Evolutionary conservation across 345 rosid species (phyloP).

Genomic region (Adansonia digitata): DNA sequence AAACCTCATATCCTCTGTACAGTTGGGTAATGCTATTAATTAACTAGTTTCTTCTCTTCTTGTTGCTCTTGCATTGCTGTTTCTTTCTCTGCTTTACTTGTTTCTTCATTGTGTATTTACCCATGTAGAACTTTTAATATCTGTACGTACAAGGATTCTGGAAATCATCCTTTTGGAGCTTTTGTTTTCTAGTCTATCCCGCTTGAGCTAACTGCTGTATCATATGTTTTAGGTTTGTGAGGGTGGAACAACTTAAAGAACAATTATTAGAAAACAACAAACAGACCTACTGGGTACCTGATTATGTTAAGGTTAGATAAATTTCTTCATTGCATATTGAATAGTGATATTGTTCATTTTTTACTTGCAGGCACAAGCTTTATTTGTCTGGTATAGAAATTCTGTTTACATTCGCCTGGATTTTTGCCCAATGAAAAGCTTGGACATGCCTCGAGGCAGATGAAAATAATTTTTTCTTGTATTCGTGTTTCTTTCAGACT

Average conservation of each 20-base stretch:
- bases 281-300: constrained; percentile 96
- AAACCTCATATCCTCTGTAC: not conserved
- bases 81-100: not conserved
- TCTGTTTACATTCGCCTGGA: not conserved
- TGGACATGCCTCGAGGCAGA: not conserved
- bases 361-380: not conserved
- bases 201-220: not conserved
- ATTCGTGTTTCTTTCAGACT: not conserved
- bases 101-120: not conserved
- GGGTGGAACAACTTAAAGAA: constrained; percentile 79
- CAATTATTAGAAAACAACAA: constrained; percentile 77
- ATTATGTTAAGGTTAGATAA: constrained; percentile 75
- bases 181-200: not conserved
- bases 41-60: not conserved
- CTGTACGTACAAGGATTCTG: not conserved
- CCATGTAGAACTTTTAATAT: not conserved
- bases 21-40: not conserved
- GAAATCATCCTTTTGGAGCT: not conserved
- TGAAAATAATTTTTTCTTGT: not conserved
- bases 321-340: not conserved
- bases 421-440: not conserved
- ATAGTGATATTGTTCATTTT: not conserved
- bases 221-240: constrained; percentile 64
- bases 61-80: not conserved
- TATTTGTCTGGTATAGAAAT: not conserved